Evolutionary conservation across 1,139 yeast species (phyloP).

Genomic region (Blastobotrys apis): DNA sequence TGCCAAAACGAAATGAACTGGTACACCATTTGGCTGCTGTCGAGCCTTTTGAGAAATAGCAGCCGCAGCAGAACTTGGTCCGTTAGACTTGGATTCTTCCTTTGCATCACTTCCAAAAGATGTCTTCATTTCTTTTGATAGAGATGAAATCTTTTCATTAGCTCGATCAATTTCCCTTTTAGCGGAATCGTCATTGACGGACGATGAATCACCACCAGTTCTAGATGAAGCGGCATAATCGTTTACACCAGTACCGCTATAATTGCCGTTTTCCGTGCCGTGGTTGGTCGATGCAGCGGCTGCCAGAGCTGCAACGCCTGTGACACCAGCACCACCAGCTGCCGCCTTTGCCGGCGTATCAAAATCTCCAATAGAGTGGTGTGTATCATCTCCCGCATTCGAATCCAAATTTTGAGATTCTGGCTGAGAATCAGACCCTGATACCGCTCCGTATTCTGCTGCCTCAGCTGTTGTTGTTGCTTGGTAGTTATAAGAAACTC

Average conservation of each 20-base stretch:
- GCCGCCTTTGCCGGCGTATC: slow-evolving; percentile 16
- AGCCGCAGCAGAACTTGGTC: slow-evolving; percentile 6
- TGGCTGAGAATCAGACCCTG: slow-evolving; percentile 1
- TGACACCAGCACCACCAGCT: no score
- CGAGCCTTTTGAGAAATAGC: slow-evolving; percentile 10
- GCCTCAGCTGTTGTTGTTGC: slow-evolving; percentile 2
- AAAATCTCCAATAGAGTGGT: slow-evolving; percentile 5
- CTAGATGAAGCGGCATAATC: slow-evolving; percentile 2
- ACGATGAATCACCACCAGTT: slow-evolving; percentile 7
- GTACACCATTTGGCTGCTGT: slow-evolving; percentile 40
- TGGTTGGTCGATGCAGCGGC: slow-evolving; percentile 3
- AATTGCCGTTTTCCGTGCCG: neutral
- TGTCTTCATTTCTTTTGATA: slow-evolving; percentile 22
- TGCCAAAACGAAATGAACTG: slow-evolving; percentile 49
- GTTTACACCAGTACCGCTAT: neutral
- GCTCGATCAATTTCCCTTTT: slow-evolving; percentile 20
- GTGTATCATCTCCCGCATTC: neutral
- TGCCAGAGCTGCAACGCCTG: no score
- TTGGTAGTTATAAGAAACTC: slow-evolving; percentile 52
- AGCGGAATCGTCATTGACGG: slow-evolving; percentile 3
- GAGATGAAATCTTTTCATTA: slow-evolving; percentile 23
- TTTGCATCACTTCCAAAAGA: slow-evolving; percentile 11
- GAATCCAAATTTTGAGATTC: neutral
- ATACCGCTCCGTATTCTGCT: no score
- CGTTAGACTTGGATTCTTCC: neutral